These are phyloP conservation scores for Pichia cabralensis DNA, from an alignment of 805 yeast genomes.

Conservation along the genomic window DNA sequence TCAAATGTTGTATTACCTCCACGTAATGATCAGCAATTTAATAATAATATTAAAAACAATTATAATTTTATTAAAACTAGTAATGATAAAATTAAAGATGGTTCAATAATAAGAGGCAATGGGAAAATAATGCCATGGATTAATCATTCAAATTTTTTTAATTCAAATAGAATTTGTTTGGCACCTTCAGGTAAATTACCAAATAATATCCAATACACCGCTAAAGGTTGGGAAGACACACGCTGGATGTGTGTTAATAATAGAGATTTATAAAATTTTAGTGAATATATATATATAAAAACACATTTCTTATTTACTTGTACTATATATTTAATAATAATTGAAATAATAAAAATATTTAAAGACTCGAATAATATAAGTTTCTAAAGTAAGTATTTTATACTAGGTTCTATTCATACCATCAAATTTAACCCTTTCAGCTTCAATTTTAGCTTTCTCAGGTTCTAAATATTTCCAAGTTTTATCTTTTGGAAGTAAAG, in stretches of 20 bases:
- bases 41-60: no score
- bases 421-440: constrained; percentile 71
- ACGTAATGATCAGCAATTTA: constrained; percentile 36
- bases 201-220: constrained; percentile 33
- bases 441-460: constrained; percentile 67
- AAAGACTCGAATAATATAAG: no score
- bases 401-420: no score
- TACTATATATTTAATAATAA: no score
- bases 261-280: no score
- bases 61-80: constrained; percentile 6
- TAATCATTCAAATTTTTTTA: constrained; percentile 15
- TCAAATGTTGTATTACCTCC: constrained; percentile 43
- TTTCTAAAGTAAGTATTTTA: no score
- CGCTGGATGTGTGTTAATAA: constrained; percentile 27
- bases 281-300: no score
- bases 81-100: constrained; percentile 2
- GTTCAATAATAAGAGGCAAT: constrained; percentile 17
- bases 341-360: no score
- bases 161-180: constrained; percentile 11
- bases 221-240: constrained; percentile 40
- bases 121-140: constrained; percentile 24
- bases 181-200: constrained; percentile 21
- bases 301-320: no score
- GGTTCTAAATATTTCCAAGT: constrained; percentile 70
- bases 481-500: constrained; percentile 14